Evolutionary conservation across 2,329 filamentous ascomycete genomes (phyloP), one percentile per base, ranked within the genome.

Genomic region (Alternaria consortialis): DNA sequence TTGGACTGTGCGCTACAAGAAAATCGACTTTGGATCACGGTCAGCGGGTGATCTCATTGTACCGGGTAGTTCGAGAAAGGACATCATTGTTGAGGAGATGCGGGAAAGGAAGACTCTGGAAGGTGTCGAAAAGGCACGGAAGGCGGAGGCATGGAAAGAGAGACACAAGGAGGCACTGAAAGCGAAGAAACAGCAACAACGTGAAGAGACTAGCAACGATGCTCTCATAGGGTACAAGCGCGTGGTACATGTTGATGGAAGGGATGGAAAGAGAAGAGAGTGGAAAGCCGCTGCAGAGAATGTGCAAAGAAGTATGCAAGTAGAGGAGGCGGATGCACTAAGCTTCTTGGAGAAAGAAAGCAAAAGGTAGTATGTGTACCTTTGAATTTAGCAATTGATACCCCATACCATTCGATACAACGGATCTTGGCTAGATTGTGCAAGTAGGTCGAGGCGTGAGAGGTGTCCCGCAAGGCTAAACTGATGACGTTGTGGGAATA

Each of bases 1-100:
- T 3, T 74, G 69, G 69, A 60, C 50, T 1, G 68, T 75, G 17
- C 60, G 60, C 3, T 75, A 75, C 56, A 75, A 75, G 54, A 73
- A 74, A 31, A 48, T 73, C 6, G 62, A 70, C 25, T 39, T 66
- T n/a, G 67, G 68, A 3, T n/a, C 5, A 2, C 53, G 47, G 15
- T 13, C 34, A 0, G 7, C 51, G 13, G 53, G 40, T 3, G 53
- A 63, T n/a, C 56, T 64, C 37, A 56, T 70, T 13, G 53, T 59
- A 27, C 62, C 64, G 6, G 62, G 66, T 1, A 52, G 40, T 2
- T 56, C 50, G 9, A 58, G 56, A 7, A 53, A 44, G 7, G 58
- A 62, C 6, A 53, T 63, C 7, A 40, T 63, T 9, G 47, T 54
- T 4, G 53, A 64, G 9, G 56, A 63, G 27, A 63, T 39, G 44